phyloP scores from a whole-genome alignment of 768 basidiomycete species.

The Agaricus blazei region DNA sequence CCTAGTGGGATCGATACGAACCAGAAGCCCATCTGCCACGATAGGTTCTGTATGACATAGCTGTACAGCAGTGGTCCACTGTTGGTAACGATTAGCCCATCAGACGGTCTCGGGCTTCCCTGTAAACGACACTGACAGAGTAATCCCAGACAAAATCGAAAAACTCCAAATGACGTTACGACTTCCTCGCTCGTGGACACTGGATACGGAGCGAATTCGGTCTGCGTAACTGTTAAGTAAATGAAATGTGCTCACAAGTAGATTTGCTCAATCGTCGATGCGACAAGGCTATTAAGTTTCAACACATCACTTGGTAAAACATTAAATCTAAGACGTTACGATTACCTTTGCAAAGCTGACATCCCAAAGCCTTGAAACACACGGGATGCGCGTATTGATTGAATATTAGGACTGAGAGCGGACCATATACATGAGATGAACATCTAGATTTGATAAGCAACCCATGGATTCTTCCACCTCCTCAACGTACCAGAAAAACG shows the following conservation, averaged over 20 bases:
- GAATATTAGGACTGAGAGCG: conserved; percentile 34
- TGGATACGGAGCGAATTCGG: conserved; percentile 5
- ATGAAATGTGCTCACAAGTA: conserved; percentile 23
- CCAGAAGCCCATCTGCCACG: conserved; percentile 44
- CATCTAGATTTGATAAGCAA: conserved; percentile 23
- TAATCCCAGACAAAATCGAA: conserved; percentile 37
- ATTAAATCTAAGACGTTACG: not conserved
- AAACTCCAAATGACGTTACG: conserved; percentile 41
- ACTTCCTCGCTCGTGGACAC: conserved; percentile 39
- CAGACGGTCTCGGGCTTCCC: not conserved
- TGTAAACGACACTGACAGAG: conserved; percentile 23
- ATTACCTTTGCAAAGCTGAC: conserved; percentile 36
- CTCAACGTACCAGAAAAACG: conserved; percentile 27
- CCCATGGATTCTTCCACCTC: not conserved
- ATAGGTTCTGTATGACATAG: conserved; percentile 37
- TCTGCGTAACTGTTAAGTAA: not conserved
- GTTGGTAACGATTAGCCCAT: not conserved
- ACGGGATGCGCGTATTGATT: conserved; percentile 36
- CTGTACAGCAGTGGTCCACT: conserved; percentile 41
- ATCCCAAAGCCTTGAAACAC: conserved; percentile 43
- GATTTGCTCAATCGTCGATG: conserved; percentile 39
- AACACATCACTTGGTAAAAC: not conserved
- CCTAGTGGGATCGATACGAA: conserved; percentile 40
- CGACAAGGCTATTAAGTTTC: conserved; percentile 28
- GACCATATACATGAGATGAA: conserved; percentile 42